These are phyloP conservation scores for Talaromyces adpressus DNA, from an alignment of 495 filamentous ascomycete species.

Conservation along the genomic window DNA sequence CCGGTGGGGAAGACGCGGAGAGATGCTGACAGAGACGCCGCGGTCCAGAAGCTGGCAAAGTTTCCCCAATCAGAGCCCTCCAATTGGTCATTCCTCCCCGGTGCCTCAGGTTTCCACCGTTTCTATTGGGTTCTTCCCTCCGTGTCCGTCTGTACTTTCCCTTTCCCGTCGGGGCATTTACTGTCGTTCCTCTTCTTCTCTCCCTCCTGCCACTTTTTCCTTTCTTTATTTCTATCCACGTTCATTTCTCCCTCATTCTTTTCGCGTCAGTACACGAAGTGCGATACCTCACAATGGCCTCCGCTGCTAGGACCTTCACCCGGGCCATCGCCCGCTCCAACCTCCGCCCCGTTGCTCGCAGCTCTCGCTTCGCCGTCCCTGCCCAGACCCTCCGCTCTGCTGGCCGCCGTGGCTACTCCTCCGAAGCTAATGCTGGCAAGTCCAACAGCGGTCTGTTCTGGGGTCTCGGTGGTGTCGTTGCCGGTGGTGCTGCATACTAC, in stretches of 20 bases:
- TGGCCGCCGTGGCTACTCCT: slow-evolving; percentile 70
- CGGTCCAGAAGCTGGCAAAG: not conserved
- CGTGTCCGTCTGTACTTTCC: not conserved
- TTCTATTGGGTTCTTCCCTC: not conserved
- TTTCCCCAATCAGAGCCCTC: not conserved
- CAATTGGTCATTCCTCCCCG: slow-evolving; percentile 7
- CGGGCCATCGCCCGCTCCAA: slow-evolving; percentile 45
- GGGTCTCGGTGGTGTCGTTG: slow-evolving; percentile 49
- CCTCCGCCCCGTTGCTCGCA: slow-evolving; percentile 39
- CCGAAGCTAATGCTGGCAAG: slow-evolving; percentile 50
- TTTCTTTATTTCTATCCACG: not conserved
- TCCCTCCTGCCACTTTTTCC: not conserved
- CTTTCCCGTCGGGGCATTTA: not conserved
- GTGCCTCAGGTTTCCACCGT: not conserved
- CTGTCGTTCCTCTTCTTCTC: not conserved
- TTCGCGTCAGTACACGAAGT: slow-evolving; percentile 1
- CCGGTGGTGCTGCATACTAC: slow-evolving; percentile 63
- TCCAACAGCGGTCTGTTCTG: slow-evolving; percentile 42
- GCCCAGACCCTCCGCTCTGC: slow-evolving; percentile 56
- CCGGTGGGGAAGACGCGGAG: not conserved
- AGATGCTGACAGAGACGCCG: not conserved
- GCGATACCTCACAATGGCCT: slow-evolving; percentile 41
- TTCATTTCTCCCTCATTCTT: not conserved
- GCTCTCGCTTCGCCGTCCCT: slow-evolving; percentile 53
- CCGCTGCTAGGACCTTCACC: slow-evolving; percentile 44